phyloP scores from a whole-genome alignment of 306 rosid genomes.

The Castanea sativa region DNA sequence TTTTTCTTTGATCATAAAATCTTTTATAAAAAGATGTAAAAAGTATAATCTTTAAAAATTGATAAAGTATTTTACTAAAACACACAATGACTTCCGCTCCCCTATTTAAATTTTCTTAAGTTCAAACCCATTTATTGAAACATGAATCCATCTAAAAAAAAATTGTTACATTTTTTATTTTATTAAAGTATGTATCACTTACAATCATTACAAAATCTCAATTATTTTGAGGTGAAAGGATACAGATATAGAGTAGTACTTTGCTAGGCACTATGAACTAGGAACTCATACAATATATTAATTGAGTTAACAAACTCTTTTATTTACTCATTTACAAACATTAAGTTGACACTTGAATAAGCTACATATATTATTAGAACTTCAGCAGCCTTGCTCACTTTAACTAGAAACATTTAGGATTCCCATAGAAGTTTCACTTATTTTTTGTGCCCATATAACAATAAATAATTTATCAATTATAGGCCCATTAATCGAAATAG shows the following conservation, averaged over 20 bases:
- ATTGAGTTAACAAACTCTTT: not conserved
- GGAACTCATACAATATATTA: not conserved
- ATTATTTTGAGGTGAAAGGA: not conserved
- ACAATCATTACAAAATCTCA: too few relatives aligned
- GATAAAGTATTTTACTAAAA: too few relatives aligned
- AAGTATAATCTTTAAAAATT: too few relatives aligned
- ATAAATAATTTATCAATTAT: not conserved
- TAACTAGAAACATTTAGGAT: constrained; percentile 35
- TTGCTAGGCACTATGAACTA: not conserved
- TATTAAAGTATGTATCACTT: too few relatives aligned
- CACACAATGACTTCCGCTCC: too few relatives aligned
- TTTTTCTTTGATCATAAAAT: too few relatives aligned
- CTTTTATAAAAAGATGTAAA: too few relatives aligned
- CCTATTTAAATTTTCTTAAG: too few relatives aligned
- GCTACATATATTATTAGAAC: not conserved
- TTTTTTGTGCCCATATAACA: constrained; percentile 1
- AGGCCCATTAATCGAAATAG: not conserved
- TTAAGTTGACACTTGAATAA: not conserved
- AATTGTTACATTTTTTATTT: too few relatives aligned
- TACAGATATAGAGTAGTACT: not conserved
- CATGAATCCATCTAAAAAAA: too few relatives aligned
- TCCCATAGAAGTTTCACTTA: constrained; percentile 14
- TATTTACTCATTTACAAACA: too few relatives aligned
- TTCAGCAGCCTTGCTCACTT: constrained; percentile 16
- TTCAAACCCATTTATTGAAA: too few relatives aligned